Evolutionary conservation across 306 rosid species (phyloP).

Genomic region (Prinsepia uniflora): DNA sequence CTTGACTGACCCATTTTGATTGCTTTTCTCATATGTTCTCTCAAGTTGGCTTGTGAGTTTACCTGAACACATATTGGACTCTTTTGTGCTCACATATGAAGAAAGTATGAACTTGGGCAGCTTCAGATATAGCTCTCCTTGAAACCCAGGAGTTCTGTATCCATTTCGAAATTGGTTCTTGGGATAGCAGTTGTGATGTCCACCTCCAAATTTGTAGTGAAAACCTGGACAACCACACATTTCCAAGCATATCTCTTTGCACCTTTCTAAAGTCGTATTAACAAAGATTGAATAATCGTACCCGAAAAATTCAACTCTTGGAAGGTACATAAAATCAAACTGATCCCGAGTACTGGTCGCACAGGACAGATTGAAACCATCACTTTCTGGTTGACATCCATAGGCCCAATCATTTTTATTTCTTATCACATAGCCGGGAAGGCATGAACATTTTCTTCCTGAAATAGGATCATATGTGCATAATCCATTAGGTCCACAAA

Average conservation of each 20-base stretch:
- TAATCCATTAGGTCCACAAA: constrained; percentile 27
- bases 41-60: constrained; percentile 6
- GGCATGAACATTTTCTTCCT: constrained; percentile 27
- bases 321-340: constrained; percentile 31
- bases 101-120: constrained; percentile 25
- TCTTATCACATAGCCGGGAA: constrained; percentile 19
- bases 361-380: constrained; percentile 25
- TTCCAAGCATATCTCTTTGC: constrained; percentile 33
- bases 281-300: constrained; percentile 16
- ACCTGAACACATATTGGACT: constrained; percentile 13
- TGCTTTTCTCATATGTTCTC: constrained; percentile 18
- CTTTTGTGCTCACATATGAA: neutral
- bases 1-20: constrained; percentile 7
- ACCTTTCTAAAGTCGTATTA: constrained; percentile 32
- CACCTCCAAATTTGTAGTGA: constrained; percentile 25
- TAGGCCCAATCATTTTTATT: constrained; percentile 16
- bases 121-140: constrained; percentile 34
- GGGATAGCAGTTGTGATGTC: constrained; percentile 34
- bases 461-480: constrained; percentile 13
- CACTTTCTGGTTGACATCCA: constrained; percentile 39
- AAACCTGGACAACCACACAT: constrained; percentile 40
- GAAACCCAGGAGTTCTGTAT: constrained; percentile 25
- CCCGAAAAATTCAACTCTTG: constrained; percentile 41
- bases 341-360: neutral
- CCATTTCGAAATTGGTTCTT: constrained; percentile 40